Base-by-base conservation (phyloP, 257 asterid genomes). In the Nicotiana sylvestris region DNA sequence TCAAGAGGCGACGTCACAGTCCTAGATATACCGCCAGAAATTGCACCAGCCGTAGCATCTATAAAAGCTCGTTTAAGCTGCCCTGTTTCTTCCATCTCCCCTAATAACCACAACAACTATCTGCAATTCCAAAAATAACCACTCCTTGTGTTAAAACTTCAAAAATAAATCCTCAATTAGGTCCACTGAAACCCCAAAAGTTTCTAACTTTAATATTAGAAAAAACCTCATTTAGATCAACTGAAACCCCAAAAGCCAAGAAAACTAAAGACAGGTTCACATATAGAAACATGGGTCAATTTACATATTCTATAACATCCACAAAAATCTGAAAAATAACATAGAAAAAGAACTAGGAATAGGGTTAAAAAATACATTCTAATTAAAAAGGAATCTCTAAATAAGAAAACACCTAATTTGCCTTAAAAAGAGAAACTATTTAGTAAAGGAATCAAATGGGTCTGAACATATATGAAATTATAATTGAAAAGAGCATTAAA, bases 1-100 rank as follows among this genome's bases (percentile, higher is more conserved):
- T 96, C 99, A 56, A 96, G 94, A 11, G 99, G 99, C 29, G 99
- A 94, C 0, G 98, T 96, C 18, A 96, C 92, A 2, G 95, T 92
- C 85, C 99, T 92, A 0, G 97, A 94, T 51, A 96, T 65, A 66
- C 82, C 97, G 27, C 99, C 98, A 17, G 99, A 86, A 76, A 96
- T 85, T 6, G 98, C 98, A 83, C 99, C 99, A 1, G 99, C 97
- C 1, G 98, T 72, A 10, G 93, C 91, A 87, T 94, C 92, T 77
- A 93, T 90, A 80, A 92, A 74, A 56, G 95, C 97, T 91, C 95
- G 88, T 81, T 92, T 93, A 51, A 94, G 86, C 90, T 92, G 91
- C 84, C 95, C 96, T 4, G 88, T 81, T 80, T 94, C 97, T 76
- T 94, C 97, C 94, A 91, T 98, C 99, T 93, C 93, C 88, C 91